Conservation (phyloP, 148 eudicot species). For the Bassia scoparia region DNA sequence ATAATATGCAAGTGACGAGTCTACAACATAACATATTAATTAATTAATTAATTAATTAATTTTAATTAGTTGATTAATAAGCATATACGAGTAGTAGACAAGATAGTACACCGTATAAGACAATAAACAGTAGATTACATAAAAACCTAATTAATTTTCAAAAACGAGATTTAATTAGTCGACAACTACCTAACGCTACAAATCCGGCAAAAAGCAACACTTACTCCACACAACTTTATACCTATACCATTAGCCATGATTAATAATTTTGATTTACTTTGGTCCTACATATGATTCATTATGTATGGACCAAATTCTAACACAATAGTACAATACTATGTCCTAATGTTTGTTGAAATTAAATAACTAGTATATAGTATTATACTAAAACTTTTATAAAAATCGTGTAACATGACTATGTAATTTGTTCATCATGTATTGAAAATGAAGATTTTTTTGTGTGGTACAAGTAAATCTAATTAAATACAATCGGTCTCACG, state of each 20-base stretch:
- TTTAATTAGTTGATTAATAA: no score
- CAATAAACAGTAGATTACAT: neutral
- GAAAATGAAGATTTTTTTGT: no score
- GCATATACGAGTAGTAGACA: no score
- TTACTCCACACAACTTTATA: constrained; percentile 13
- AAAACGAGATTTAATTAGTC: constrained; percentile 7
- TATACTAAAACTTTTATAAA: no score
- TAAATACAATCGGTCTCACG: no score
- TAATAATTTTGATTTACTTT: neutral
- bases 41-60: no score
- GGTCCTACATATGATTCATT: constrained; percentile 24
- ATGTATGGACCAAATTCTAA: constrained; percentile 22
- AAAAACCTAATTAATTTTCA: neutral
- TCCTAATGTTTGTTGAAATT: neutral
- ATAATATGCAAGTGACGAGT: no score
- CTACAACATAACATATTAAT: no score
- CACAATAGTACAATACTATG: constrained; percentile 4
- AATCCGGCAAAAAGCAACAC: constrained; percentile 17
- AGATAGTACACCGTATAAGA: neutral
- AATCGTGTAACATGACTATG: neutral
- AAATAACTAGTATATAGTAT: no score
- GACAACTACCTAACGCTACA: constrained; percentile 21
- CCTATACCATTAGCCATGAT: constrained; percentile 9
- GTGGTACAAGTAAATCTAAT: neutral
- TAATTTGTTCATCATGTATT: no score